These are phyloP conservation scores for Candida hispaniensis DNA, from an alignment of 805 yeast species.

Conservation along the genomic window DNA sequence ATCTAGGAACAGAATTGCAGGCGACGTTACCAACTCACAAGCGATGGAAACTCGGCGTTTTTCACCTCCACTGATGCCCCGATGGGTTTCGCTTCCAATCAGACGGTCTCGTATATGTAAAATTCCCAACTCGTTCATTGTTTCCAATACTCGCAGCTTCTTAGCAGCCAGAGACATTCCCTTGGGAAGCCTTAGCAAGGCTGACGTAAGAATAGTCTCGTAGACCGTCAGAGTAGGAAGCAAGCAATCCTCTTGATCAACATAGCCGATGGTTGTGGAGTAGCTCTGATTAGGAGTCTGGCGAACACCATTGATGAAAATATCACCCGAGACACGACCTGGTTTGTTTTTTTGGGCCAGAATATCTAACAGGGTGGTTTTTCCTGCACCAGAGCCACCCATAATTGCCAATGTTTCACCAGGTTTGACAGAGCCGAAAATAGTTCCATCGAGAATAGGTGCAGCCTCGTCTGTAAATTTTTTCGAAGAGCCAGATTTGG, in stretches of 20 bases:
- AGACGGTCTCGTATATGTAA: conserved; percentile 70
- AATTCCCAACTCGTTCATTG: conserved; percentile 76
- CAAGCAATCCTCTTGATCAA: conserved; percentile 87
- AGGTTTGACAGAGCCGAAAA: conserved; percentile 72
- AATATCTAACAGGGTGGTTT: conserved; percentile 85
- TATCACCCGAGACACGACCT: conserved; percentile 56
- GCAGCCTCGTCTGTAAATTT: conserved; percentile 40
- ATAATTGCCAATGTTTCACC: conserved; percentile 88
- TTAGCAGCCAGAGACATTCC: conserved; percentile 65
- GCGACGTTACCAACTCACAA: conserved; percentile 83
- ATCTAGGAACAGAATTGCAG: conserved; percentile 70
- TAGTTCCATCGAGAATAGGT: conserved; percentile 41
- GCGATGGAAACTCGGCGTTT: conserved; percentile 88
- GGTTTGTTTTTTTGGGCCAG: conserved; percentile 79
- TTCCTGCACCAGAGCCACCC: conserved; percentile 99
- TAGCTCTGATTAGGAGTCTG: conserved; percentile 35
- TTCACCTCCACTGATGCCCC: conserved; percentile 93
- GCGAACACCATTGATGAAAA: conserved; percentile 59
- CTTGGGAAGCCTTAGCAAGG: conserved; percentile 75
- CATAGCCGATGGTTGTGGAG: conserved; percentile 75
- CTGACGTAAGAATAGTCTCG: conserved; percentile 90
- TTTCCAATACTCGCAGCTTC: conserved; percentile 69
- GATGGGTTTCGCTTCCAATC: conserved; percentile 77
- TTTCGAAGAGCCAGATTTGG: no score
- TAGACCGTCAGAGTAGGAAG: conserved; percentile 90